Evolutionary conservation across 108 stramenopile species (phyloP).

Genomic region (Nitzschia inconspicua): DNA sequence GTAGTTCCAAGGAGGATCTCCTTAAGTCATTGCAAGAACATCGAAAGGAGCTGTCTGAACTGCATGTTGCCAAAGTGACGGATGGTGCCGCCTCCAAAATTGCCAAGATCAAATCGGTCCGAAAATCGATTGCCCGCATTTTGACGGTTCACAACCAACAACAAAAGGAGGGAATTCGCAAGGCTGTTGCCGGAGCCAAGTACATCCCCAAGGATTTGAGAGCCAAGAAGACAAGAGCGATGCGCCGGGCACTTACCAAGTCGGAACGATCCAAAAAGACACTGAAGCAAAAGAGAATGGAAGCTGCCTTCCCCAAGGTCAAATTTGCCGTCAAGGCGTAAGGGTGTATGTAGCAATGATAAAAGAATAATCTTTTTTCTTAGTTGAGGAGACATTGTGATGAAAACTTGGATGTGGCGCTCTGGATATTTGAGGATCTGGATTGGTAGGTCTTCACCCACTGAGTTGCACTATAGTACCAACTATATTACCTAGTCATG

Average conservation of each 20-base stretch:
- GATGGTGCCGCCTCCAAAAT: constrained; percentile 98
- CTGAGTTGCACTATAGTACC: too few species aligned
- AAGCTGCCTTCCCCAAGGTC: constrained; percentile 18
- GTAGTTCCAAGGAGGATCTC: constrained; percentile 92
- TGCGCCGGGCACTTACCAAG: constrained; percentile 91
- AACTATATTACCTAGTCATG: too few species aligned
- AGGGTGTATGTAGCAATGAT: too few species aligned
- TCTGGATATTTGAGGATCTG: too few species aligned
- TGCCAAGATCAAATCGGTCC: constrained; percentile 98
- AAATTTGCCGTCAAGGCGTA: constrained; percentile 87
- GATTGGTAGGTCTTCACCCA: too few species aligned
- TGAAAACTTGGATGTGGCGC: too few species aligned
- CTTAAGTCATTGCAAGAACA: constrained; percentile 91
- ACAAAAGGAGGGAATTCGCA: constrained; percentile 94
- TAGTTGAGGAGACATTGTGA: too few species aligned
- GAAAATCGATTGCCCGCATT: constrained; percentile 96
- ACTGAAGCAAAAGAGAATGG: constrained; percentile 1
- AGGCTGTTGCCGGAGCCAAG: constrained; percentile 84
- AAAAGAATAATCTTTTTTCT: too few species aligned
- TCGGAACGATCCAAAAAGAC: constrained; percentile 53
- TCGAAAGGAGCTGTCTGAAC: constrained; percentile 90
- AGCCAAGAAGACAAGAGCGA: constrained; percentile 97
- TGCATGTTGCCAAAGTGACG: constrained; percentile 97
- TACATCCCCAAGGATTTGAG: constrained; percentile 94
- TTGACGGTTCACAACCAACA: constrained; percentile 98